Conservation (phyloP, 2,329 filamentous ascomycete genomes). For the Stenocarpella maydis region DNA sequence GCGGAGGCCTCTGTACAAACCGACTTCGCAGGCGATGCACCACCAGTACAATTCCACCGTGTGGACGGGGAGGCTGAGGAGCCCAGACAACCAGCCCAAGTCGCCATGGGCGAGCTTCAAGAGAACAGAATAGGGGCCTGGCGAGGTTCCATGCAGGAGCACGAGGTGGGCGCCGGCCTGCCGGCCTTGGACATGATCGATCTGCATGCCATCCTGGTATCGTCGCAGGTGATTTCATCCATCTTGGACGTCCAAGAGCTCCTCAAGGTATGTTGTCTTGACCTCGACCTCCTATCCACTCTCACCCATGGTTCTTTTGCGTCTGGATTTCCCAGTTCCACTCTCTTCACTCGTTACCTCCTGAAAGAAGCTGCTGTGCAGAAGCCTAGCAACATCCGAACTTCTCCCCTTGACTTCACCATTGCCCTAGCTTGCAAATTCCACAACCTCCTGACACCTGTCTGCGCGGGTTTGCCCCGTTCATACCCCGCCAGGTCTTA, state of each 20-base stretch:
- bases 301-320: background rate
- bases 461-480: background rate
- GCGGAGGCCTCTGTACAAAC: slow-evolving; percentile 75
- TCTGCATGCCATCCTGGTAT: slow-evolving; percentile 78
- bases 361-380: background rate
- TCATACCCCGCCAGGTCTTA: too few species aligned
- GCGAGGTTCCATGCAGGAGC: slow-evolving; percentile 66
- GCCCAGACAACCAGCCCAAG: slow-evolving; percentile 52
- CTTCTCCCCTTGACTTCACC: too few species aligned
- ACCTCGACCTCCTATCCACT: background rate
- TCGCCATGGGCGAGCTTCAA: slow-evolving; percentile 57
- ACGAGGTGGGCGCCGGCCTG: slow-evolving; percentile 68
- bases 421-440: background rate
- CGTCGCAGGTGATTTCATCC: slow-evolving; percentile 81
- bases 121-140: slow-evolving; percentile 70
- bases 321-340: background rate
- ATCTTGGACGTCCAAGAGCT: slow-evolving; percentile 79
- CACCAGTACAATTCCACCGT: slow-evolving; percentile 60
- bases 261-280: slow-evolving; percentile 55
- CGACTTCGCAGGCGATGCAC: slow-evolving; percentile 68
- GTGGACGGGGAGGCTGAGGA: slow-evolving; percentile 56
- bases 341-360: background rate
- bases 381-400: background rate
- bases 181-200: slow-evolving; percentile 86
- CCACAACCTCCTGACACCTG: too few species aligned